Base-by-base conservation (phyloP, 2,329 filamentous ascomycete species). In the Colletotrichum spinosum region DNA sequence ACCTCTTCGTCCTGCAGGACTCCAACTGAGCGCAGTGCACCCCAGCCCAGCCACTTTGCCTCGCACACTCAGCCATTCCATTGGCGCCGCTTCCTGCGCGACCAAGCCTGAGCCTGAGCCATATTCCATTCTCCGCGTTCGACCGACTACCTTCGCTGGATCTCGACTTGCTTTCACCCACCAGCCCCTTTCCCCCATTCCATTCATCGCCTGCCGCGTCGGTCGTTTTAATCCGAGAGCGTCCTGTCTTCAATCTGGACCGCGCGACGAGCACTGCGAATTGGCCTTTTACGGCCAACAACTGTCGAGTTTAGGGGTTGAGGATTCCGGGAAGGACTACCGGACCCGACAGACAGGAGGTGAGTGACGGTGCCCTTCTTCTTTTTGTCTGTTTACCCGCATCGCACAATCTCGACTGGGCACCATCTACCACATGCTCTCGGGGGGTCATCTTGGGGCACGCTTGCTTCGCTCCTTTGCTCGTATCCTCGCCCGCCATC, bases 231-330 rank as follows among this genome's bases (percentile, higher is more conserved):
- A 34, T 50, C 45, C 41, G n/a, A 39, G 58, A 65, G 49, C 10
- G 33, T 50, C 25, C 55, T 49, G 37, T 37, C 25, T 54, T 65
- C 55, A 65, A 55, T 52, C 60, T 65, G 60, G 64, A 67, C 60
- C 60, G 60, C 59, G 60, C 60, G 42, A 64, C 49, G 64, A 55
- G 49, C 49, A 55, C 37, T 67, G 53, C 50, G 55, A 65, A 67
- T 65, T 61, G 69, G 69, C 71, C 73, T 72, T 63, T 49, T 63
- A 67, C 67, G 72, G 73, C 70, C 70, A 61, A 71, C 59, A 66
- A 63, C 62, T 64, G 60, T 70, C 74, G 71, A 67, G 64, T 69
- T 68, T 68, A 70, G 73, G 70, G 70, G 67, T 68, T 67, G 70
- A 62, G 67, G 70, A 62, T 70, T 67, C 65, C 58, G 68, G 68